phyloP scores from a whole-genome alignment of 2,329 filamentous ascomycete species.

The Fusarium graminum region DNA sequence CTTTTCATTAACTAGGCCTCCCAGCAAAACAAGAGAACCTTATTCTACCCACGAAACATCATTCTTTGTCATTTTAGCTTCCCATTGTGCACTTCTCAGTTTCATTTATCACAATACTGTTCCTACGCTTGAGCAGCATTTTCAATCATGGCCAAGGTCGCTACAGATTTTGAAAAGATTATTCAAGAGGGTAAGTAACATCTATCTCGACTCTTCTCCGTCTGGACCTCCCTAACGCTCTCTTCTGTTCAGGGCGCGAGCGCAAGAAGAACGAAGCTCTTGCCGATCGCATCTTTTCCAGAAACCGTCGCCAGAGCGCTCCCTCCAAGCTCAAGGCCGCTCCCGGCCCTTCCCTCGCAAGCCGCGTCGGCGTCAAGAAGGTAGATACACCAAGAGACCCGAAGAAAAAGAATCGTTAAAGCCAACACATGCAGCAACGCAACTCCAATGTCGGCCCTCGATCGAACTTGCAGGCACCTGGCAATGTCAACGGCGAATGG shows the following conservation, averaged over 20 bases:
- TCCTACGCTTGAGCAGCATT: background rate
- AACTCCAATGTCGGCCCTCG: conserved; percentile 41
- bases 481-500: conserved; percentile 76
- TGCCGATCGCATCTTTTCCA: conserved; percentile 78
- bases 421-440: conserved; percentile 39
- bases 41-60: conserved; percentile 3
- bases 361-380: conserved; percentile 80
- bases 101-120: background rate
- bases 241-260: conserved; percentile 65
- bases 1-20: conserved; percentile 27
- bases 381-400: conserved; percentile 55
- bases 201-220: background rate
- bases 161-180: conserved; percentile 67
- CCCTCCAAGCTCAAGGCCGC: conserved; percentile 62
- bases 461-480: conserved; percentile 53
- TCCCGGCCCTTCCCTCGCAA: conserved; percentile 71
- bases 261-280: conserved; percentile 78
- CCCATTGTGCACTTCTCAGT: background rate
- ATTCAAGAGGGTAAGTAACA: conserved; percentile 63
- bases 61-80: background rate
- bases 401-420: conserved; percentile 23
- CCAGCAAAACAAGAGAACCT: conserved; percentile 6
- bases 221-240: conserved; percentile 5
- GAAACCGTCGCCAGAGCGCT: conserved; percentile 70
- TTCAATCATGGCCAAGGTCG: conserved; percentile 58